These are phyloP conservation scores for Chlorella sp. DNA, from an alignment of 139 green algal genomes.

Conservation along the genomic window DNA sequence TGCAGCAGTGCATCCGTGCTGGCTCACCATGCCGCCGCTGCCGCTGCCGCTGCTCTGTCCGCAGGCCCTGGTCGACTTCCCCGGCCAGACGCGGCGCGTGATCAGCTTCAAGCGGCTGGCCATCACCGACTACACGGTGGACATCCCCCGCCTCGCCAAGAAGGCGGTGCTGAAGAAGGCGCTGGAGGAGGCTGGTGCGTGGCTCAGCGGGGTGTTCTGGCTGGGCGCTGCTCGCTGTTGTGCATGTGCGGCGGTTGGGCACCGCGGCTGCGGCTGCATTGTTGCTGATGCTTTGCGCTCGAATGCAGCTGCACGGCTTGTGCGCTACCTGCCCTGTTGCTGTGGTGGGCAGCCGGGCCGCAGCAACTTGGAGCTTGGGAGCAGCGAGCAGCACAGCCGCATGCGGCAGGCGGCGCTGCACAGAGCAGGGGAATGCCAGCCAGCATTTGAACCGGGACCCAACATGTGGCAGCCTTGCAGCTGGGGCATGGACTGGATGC, in stretches of 20 bases:
- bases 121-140: conserved; percentile 95
- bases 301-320: too few species aligned
- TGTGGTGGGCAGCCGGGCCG: too few species aligned
- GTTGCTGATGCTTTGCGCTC: too few species aligned
- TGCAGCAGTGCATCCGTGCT: not conserved
- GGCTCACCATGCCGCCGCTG: too few species aligned
- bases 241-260: not conserved
- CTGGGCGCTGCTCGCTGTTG: not conserved
- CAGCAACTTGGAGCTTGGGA: too few species aligned
- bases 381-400: not conserved
- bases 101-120: conserved; percentile 95
- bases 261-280: too few species aligned
- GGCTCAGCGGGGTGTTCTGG: not conserved
- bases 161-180: conserved; percentile 91
- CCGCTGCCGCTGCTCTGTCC: not conserved
- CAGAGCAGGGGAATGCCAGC: too few species aligned
- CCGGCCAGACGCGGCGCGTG: conserved; percentile 73
- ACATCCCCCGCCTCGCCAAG: conserved; percentile 87
- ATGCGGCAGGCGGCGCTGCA: too few species aligned
- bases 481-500: too few species aligned
- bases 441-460: too few species aligned
- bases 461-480: too few species aligned
- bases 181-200: conserved; percentile 73
- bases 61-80: conserved; percentile 94
- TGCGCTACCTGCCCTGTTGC: too few species aligned